Base-by-base conservation (phyloP, 2,329 filamentous ascomycete species). In the Pestalotiopsis sp. region DNA sequence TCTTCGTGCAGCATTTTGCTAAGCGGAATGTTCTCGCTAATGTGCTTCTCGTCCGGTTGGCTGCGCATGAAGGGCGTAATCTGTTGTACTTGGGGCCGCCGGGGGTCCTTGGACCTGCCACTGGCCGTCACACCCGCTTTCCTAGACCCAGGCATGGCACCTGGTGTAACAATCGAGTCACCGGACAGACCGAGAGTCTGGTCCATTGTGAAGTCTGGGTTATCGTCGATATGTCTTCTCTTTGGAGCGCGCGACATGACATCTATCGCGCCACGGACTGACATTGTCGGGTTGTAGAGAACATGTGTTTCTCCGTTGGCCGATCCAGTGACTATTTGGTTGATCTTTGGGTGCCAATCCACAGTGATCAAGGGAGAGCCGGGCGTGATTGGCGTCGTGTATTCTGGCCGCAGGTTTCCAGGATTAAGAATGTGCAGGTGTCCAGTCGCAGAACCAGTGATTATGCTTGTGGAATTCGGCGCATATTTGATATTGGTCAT, bases 1-100 rank as follows among this genome's bases (percentile, higher is more conserved):
- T 99, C 96, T 79, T 99, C 96, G 80, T 99, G 95, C 62, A 97
- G 87, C 94, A 99, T 97, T 71, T 90, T 91, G 71, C 94, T 95
- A 13, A 98, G 86, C 36, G 95, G 94, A 66, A 98, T 97, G 72
- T 93, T 93, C 77, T 95, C 90, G 74, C 91, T 91, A 70, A 99
- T 94, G 78, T 97, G 94, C 76, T 92, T 92, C 79, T 95, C 93
- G 79, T 98, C 95, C 0, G 95, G 95, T 76, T 96, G 93, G 70
- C 87, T 93, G 80, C 97, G 96, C 74, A 93, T 92, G 78, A 98
- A 98, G 0, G 96, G 96, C 11, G 96, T 98, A 67, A 92, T 88
- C 68, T 89, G 87, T 4, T 94, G 95, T 61, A 97, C 87, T 74
- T 97, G 90, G n/a, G 96, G 96, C 70, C 95, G 84, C 65, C 94